Base-by-base conservation (phyloP, 805 yeast genomes). In the Nakazawaea wickerhamii region DNA sequence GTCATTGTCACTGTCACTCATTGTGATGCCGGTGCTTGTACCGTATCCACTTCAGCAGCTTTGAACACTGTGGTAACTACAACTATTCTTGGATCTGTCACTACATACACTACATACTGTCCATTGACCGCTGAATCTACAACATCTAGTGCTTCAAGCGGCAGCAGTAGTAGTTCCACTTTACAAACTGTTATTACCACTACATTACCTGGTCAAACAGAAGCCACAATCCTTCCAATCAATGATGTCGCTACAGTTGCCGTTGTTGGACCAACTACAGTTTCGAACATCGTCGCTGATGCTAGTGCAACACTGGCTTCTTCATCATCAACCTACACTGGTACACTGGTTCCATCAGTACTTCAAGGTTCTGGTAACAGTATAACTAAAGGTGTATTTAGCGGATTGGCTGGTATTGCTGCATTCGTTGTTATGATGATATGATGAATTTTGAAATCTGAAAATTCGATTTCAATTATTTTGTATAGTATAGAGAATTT, bases 51-150 rank as follows among this genome's bases (percentile, higher is more conserved):
- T n/a, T 37, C 45, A 20, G 34, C 48, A 4, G 44, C 49, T 18
- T 45, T 40, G 30, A 26, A 23, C 11, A 41, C 50, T 4, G 44
- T 49, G 2, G 50, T 49, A 15, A 45, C 48, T 13, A 46, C 49
- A n/a, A 50, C 52, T 9, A 37, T 39, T 14, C 39, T 41, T 26
- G 50, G 52, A 20, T 42, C 48, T 5, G 49, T 39, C 5, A 51
- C 54, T 34, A 36, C 40, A 15, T 48, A 41, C 41, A 49, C 54
- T 9, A 53, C 60, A 3, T 50, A 47, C 41, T 50, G 56, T 36
- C 58, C 58, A 36, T 34, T 38, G 14, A 41, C 38, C 15, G 10
- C 27, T 22, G 18, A 6, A 13, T 25, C 30, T 25, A 18, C 18
- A 28, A 28, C 46, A 20, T 30, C 44, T 1, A 32, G 46, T 19